Evolutionary conservation across 1,284 basidiomycete genomes (phyloP).

Genomic region (Microbotryomycetes sp.): DNA sequence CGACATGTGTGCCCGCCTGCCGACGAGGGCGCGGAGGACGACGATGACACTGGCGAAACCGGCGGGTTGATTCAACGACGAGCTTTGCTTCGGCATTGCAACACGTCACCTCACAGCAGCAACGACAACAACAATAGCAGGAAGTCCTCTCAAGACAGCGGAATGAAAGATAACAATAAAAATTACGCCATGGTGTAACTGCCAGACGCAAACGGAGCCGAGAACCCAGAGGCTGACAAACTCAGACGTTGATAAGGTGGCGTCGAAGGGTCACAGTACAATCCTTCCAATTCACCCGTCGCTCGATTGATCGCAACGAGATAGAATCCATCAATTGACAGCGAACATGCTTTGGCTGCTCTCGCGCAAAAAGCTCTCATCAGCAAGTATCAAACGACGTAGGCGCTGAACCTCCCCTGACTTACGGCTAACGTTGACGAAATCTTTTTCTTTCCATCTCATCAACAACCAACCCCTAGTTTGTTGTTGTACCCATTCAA

Average conservation of each 20-base stretch:
- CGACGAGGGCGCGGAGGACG: too few species aligned
- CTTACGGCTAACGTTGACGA: constrained; percentile 24
- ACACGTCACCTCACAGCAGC: too few species aligned
- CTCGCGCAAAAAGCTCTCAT: constrained; percentile 1
- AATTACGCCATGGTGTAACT: not conserved
- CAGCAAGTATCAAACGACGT: not conserved
- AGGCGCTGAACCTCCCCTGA: not conserved
- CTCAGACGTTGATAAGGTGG: constrained; percentile 24
- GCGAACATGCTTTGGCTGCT: constrained; percentile 16
- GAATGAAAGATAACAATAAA: too few species aligned
- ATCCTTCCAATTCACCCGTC: constrained; percentile 27
- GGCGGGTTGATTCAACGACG: too few species aligned
- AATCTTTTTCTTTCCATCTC: constrained; percentile 29
- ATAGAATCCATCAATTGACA: constrained; percentile 29
- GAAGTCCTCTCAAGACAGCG: too few species aligned
- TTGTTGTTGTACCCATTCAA: constrained; percentile 15
- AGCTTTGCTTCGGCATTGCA: too few species aligned
- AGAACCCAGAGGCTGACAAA: constrained; percentile 4
- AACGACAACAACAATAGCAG: too few species aligned
- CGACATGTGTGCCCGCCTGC: too few species aligned
- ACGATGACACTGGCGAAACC: too few species aligned
- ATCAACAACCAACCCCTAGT: constrained; percentile 26
- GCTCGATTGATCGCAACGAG: constrained; percentile 15
- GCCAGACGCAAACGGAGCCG: constrained; percentile 3
- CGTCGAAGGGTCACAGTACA: constrained; percentile 26